Evolutionary conservation across 2,329 filamentous ascomycete species (phyloP).

Genomic region (Mollisia scopiformis): DNA sequence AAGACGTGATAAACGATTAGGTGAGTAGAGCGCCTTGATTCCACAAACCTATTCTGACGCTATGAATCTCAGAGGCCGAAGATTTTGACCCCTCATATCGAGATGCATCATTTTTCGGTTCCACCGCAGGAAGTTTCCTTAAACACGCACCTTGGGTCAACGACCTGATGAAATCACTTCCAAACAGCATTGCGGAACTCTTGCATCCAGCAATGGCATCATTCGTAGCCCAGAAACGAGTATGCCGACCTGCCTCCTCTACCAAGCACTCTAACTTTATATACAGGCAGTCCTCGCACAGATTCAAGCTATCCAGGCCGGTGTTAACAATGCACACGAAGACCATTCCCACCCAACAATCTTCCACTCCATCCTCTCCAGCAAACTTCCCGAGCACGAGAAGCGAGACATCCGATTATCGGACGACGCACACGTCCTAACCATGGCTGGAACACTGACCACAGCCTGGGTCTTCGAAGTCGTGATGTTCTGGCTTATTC

Average conservation of each 20-base stretch:
- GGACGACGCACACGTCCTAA: conserved; percentile 38
- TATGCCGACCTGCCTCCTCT: neutral
- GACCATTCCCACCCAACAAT: conserved; percentile 27
- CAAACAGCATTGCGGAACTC: conserved; percentile 10
- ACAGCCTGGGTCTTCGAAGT: conserved; percentile 39
- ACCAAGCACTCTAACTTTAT: conserved; percentile 17
- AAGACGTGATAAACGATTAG: conserved; percentile 14
- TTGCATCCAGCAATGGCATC: conserved; percentile 14
- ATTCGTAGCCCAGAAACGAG: conserved; percentile 17
- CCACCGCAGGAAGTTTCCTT: conserved; percentile 14
- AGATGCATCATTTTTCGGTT: conserved; percentile 21
- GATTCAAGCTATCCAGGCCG: conserved; percentile 26
- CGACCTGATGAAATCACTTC: conserved; percentile 19
- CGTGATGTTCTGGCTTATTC: conserved; percentile 40
- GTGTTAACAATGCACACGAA: conserved; percentile 9
- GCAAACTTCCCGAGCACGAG: conserved; percentile 38
- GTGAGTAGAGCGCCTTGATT: neutral
- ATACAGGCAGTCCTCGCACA: conserved; percentile 41
- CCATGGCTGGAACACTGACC: conserved; percentile 42
- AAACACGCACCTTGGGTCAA: conserved; percentile 23
- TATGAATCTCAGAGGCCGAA: conserved; percentile 5
- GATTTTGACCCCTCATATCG: conserved; percentile 27
- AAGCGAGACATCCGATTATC: conserved; percentile 37
- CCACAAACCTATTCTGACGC: neutral
- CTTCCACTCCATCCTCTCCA: conserved; percentile 30